phyloP scores from a whole-genome alignment of 2,329 filamentous ascomycete genomes.

The Paraphaeosphaeria sporulosa region DNA sequence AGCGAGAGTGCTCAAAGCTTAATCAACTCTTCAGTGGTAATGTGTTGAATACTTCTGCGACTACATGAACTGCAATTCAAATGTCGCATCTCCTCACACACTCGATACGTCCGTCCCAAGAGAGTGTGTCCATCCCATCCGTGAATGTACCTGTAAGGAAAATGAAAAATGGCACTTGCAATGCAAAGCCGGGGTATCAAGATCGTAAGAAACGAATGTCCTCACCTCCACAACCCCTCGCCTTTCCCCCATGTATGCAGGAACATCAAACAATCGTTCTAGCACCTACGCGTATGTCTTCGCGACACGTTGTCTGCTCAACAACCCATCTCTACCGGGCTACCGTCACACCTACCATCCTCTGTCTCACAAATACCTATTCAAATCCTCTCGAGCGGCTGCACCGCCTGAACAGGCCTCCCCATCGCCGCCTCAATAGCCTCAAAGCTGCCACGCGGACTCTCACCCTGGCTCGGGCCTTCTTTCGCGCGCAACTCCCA shows the following conservation, averaged over 20 bases:
- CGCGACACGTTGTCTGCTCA: too few relatives aligned
- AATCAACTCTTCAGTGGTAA: too few relatives aligned
- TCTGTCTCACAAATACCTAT: background rate
- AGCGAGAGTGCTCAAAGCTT: too few relatives aligned
- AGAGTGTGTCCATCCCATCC: too few relatives aligned
- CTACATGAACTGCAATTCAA: too few relatives aligned
- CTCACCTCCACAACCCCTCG: background rate
- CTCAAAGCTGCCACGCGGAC: conserved; percentile 54
- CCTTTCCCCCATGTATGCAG: too few relatives aligned
- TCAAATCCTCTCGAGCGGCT: conserved; percentile 58
- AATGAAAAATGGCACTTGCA: background rate
- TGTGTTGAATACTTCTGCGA: too few relatives aligned
- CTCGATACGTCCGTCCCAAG: background rate
- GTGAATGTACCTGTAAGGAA: background rate
- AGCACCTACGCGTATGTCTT: too few relatives aligned
- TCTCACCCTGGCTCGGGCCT: conserved; percentile 29
- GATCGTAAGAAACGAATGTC: conserved; percentile 23
- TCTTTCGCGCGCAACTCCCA: conserved; percentile 61
- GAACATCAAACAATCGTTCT: too few relatives aligned
- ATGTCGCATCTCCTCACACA: too few relatives aligned
- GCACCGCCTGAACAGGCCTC: conserved; percentile 57
- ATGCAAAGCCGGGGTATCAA: conserved; percentile 35
- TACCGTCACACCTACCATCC: conserved; percentile 16
- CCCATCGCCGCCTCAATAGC: conserved; percentile 52
- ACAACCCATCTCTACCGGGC: too few relatives aligned